Percentiles rank a stretch among this genome's conserved stretches.
These are phyloP conservation scores for Pseudisothecium myosuroides DNA, from an alignment of 225 moss, liverwort and hornwort species.

Conservation along the genomic window DNA sequence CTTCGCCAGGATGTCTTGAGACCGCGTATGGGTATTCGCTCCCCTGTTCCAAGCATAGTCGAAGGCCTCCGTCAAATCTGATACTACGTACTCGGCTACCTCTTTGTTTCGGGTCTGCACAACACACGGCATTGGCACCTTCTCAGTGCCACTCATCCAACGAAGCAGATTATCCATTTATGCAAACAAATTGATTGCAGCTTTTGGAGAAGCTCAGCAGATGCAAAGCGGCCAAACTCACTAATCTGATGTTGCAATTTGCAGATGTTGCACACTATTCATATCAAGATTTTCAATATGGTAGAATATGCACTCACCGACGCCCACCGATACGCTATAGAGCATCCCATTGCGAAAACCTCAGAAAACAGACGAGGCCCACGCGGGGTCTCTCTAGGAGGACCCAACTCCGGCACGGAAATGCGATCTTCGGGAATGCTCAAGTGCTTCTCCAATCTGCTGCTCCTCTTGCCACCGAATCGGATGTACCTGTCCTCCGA, in stretches of 20 bases:
- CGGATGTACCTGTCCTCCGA: neutral
- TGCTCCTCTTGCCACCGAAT: neutral
- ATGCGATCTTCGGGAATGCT: neutral
- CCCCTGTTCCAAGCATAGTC: conserved; percentile 94
- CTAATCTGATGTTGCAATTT: neutral
- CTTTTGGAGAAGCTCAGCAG: neutral
- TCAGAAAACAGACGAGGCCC: conserved; percentile 74
- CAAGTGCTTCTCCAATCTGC: neutral
- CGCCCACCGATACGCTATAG: conserved; percentile 77
- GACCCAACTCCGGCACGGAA: neutral
- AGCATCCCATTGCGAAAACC: conserved; percentile 71
- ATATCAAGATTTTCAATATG: neutral
- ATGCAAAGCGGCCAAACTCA: neutral
- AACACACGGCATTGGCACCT: neutral
- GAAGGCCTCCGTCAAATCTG: conserved; percentile 63
- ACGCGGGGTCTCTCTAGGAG: neutral
- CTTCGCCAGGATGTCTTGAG: conserved; percentile 64
- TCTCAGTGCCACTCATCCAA: neutral
- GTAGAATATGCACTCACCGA: conserved; percentile 14
- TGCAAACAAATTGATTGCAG: neutral
- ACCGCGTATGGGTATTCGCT: conserved; percentile 37
- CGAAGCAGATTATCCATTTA: neutral
- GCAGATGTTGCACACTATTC: neutral
- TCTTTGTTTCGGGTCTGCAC: conserved; percentile 71
- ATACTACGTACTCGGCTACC: conserved; percentile 66